Percentiles rank a stretch among this genome's conserved stretches.
Evolutionary conservation across 108 stramenopile species (phyloP).

Genomic region (Heterococcus sp.): DNA sequence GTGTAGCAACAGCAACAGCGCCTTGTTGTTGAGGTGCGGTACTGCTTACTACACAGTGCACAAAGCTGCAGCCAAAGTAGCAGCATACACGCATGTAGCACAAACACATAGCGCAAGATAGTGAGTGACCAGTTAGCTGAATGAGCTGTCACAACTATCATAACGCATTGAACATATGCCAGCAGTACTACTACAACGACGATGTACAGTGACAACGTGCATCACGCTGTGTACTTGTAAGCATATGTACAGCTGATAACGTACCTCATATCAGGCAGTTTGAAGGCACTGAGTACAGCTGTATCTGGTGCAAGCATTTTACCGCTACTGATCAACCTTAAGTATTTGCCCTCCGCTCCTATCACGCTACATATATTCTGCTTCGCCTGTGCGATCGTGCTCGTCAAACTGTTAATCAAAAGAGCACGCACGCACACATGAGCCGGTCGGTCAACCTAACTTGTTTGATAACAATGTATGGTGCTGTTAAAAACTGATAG

Average conservation of each 20-base stretch:
- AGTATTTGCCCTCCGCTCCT: constrained; percentile 41
- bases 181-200: too few species aligned
- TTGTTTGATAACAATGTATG: too few species aligned
- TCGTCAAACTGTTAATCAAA: not conserved
- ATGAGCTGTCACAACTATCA: too few species aligned
- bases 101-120: too few species aligned
- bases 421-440: not conserved
- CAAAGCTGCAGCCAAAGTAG: constrained; percentile 1
- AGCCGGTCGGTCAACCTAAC: too few species aligned
- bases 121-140: too few species aligned
- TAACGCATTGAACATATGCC: too few species aligned
- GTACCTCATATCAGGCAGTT: constrained; percentile 16
- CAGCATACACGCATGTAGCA: too few species aligned
- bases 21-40: not conserved
- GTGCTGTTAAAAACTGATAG: not conserved
- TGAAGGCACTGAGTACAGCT: constrained; percentile 20
- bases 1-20: too few species aligned
- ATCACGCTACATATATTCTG: constrained; percentile 4
- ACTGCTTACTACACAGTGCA: not conserved
- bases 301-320: constrained; percentile 39
- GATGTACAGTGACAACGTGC: too few species aligned
- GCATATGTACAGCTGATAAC: too few species aligned
- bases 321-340: constrained; percentile 27
- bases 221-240: too few species aligned
- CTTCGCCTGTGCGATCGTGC: constrained; percentile 12